Evolutionary conservation across 2,329 filamentous ascomycete species (phyloP), one percentile per base, ranked within the genome.

Genomic region (Stemphylium lycopersici): DNA sequence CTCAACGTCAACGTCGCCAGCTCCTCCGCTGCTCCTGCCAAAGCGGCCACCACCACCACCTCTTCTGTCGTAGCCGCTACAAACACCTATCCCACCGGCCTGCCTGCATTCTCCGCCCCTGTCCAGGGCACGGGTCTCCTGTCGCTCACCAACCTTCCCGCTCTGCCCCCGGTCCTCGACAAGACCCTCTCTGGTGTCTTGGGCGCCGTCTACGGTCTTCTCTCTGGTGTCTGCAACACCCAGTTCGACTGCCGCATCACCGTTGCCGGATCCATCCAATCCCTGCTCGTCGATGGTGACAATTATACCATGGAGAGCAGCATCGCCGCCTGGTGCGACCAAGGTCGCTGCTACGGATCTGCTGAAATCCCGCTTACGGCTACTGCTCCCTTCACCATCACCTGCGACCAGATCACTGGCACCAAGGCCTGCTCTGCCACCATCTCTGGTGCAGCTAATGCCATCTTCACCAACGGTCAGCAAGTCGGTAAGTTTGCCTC

Each of bases 41-140:
- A 24, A 24, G 22, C 6, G 22, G 22, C 49, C 34, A 36, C 42
- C 22, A 13, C 33, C 16, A 43, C 44, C 13, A 12, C 37, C n/a
- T 24, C n/a, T 7, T 24, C 50, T 8, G 24, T 43, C 3, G 7
- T n/a, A 8, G 24, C 49, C 3, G 7, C n/a, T 15, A 20, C 42
- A 1, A 16, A 15, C 15, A 5, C 29, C 16, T 20, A 52, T 1
- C 43, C 49, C 1, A 16, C 15, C 2, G 22, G 22, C 10, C 29
- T 53, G 44, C 50, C 50, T 12, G 48, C 50, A 12, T 53, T 53
- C 20, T 48, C 50, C 31, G 50, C 50, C 8, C 50, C 50, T 5
- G 32, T 48, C 3, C 50, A 48, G 22, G 50, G 50, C 8, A 10
- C 16, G 16, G 50, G 50, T 18, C 18, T 41, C 18, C 44, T 53